Percentiles rank a stretch among this genome's conserved stretches.
These are phyloP conservation scores for Sclerotinia sclerotiorum DNA, from an alignment of 2,329 filamentous ascomycete genomes.

Conservation along the genomic window DNA sequence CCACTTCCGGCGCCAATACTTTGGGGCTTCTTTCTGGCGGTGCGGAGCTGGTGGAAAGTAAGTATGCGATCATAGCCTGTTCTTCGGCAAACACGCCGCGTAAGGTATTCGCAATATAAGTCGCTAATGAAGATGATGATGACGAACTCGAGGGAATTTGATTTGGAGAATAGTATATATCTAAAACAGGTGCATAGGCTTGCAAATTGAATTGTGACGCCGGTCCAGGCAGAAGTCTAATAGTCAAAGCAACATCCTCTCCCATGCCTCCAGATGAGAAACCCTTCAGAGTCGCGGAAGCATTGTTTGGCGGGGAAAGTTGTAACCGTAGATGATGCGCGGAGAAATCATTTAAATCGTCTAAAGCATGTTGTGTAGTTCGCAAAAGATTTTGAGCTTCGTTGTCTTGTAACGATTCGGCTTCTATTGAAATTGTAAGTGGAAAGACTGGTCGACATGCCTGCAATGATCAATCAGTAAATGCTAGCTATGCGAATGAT, in stretches of 20 bases:
- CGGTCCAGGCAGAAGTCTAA: slow-evolving; percentile 67
- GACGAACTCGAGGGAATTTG: slow-evolving; percentile 69
- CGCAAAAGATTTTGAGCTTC: slow-evolving; percentile 74
- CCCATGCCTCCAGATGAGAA: slow-evolving; percentile 43
- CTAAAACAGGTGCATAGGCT: slow-evolving; percentile 67
- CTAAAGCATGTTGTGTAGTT: slow-evolving; percentile 80
- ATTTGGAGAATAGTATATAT: slow-evolving; percentile 73
- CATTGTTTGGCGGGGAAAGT: slow-evolving; percentile 48
- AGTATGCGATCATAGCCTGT: slow-evolving; percentile 77
- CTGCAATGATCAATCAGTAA: slow-evolving; percentile 47
- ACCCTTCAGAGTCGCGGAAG: slow-evolving; percentile 30
- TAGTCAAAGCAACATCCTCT: slow-evolving; percentile 61
- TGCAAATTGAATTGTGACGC: slow-evolving; percentile 62
- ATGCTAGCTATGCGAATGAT: background rate
- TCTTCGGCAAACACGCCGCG: slow-evolving; percentile 82
- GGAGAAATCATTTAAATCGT: slow-evolving; percentile 83
- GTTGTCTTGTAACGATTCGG: slow-evolving; percentile 60
- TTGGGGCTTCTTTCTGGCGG: slow-evolving; percentile 50
- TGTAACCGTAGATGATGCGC: slow-evolving; percentile 78
- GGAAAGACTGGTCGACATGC: slow-evolving; percentile 87
- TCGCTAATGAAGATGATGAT: slow-evolving; percentile 68
- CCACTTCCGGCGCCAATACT: slow-evolving; percentile 51
- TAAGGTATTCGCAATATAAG: slow-evolving; percentile 76
- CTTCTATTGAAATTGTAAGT: slow-evolving; percentile 75
- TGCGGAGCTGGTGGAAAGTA: slow-evolving; percentile 61